phyloP scores from a whole-genome alignment of 2,329 filamentous ascomycete genomes.

The Xylaria sp. region DNA sequence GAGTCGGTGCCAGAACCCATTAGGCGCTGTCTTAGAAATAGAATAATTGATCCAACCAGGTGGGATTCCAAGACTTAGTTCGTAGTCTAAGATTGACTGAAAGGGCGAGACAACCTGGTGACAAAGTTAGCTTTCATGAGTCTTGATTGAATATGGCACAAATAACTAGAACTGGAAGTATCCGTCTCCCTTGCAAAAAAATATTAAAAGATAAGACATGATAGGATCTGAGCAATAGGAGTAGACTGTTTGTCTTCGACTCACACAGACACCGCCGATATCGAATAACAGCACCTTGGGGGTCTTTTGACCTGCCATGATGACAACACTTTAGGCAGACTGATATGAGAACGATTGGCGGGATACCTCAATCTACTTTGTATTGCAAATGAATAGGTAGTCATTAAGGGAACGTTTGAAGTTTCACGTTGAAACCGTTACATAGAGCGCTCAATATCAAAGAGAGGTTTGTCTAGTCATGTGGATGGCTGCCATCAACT shows the following conservation, averaged over 20 bases:
- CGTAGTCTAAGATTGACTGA: conserved; percentile 92
- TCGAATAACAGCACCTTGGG: conserved; percentile 90
- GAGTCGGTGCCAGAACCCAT: conserved; percentile 87
- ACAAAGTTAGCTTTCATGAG: conserved; percentile 10
- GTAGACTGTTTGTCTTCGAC: conserved; percentile 53
- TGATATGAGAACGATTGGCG: background rate
- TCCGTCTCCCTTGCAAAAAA: background rate
- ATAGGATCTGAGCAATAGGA: background rate
- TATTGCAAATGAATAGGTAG: background rate
- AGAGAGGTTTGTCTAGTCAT: conserved; percentile 5
- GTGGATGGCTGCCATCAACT: background rate
- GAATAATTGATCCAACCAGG: conserved; percentile 91
- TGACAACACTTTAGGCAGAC: conserved; percentile 5
- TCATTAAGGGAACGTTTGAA: background rate
- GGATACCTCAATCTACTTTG: background rate
- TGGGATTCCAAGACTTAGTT: conserved; percentile 79
- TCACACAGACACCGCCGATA: conserved; percentile 95
- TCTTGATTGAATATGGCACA: background rate
- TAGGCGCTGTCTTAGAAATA: conserved; percentile 80
- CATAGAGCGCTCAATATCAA: background rate
- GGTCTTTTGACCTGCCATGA: conserved; percentile 58
- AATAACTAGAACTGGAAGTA: background rate
- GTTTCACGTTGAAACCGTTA: background rate
- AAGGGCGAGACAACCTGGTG: conserved; percentile 87
- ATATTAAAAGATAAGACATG: background rate